These are phyloP conservation scores for Pezicula radicicola DNA, from an alignment of 2,329 filamentous ascomycete species.

Conservation along the genomic window DNA sequence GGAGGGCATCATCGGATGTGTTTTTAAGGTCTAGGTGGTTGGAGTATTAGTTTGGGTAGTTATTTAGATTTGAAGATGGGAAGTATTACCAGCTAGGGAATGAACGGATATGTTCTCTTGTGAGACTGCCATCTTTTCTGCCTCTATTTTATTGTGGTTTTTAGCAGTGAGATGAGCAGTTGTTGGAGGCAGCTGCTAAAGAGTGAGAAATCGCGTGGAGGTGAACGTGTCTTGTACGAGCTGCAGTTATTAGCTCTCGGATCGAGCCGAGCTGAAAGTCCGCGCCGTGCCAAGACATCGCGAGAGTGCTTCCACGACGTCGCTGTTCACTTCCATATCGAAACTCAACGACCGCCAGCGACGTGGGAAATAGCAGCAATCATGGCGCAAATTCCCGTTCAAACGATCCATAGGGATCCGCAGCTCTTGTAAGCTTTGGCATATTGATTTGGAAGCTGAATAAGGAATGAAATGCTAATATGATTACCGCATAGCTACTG, in stretches of 20 bases:
- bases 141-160: conserved; percentile 4
- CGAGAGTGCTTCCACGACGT: conserved; percentile 11
- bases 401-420: conserved; percentile 98
- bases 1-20: conserved; percentile 90
- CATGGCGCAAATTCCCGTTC: conserved; percentile 84
- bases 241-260: conserved; percentile 12
- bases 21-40: conserved; percentile 81
- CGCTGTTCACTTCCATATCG: conserved; percentile 8
- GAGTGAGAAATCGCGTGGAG: conserved; percentile 7
- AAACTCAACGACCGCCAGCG: conserved; percentile 1
- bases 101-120: conserved; percentile 27
- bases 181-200: neutral
- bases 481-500: conserved; percentile 70
- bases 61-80: conserved; percentile 2
- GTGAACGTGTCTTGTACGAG: conserved; percentile 29
- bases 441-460: conserved; percentile 5
- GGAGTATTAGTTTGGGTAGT: neutral
- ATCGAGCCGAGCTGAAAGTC: conserved; percentile 20
- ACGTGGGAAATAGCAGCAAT: conserved; percentile 20
- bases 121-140: conserved; percentile 24
- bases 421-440: conserved; percentile 78
- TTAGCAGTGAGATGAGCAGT: neutral
- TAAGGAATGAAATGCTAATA: conserved; percentile 14
- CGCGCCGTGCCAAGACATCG: neutral
- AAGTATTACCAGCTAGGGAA: conserved; percentile 25